These are phyloP conservation scores for Seminavis robusta DNA, from an alignment of 108 stramenopile species.

Conservation along the genomic window DNA sequence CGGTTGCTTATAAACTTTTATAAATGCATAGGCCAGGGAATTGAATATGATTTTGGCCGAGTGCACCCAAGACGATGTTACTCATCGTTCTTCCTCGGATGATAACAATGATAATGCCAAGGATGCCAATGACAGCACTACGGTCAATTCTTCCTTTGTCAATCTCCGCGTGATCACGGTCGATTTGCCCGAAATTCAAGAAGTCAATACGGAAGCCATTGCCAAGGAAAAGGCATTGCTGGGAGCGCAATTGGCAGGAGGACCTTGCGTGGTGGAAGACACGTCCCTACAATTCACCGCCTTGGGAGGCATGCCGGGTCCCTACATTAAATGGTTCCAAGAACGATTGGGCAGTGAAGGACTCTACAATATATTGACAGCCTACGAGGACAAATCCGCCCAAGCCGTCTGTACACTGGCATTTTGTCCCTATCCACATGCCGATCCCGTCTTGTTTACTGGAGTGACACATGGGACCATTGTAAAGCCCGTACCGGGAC, in stretches of 20 bases:
- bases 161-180: slow-evolving; percentile 71
- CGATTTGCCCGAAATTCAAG: slow-evolving; percentile 90
- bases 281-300: slow-evolving; percentile 94
- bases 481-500: slow-evolving; percentile 77
- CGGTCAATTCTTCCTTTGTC: slow-evolving; percentile 39
- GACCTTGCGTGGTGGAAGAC: slow-evolving; percentile 96
- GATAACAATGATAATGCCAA: no score
- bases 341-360: slow-evolving; percentile 79
- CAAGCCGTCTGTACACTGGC: slow-evolving; percentile 97
- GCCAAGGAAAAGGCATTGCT: slow-evolving; percentile 88
- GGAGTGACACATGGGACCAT: slow-evolving; percentile 83
- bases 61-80: slow-evolving; percentile 20
- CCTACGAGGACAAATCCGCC: slow-evolving; percentile 94
- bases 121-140: slow-evolving; percentile 23
- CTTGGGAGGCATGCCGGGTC: slow-evolving; percentile 97
- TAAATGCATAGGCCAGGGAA: slow-evolving; percentile 38
- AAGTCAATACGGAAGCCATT: slow-evolving; percentile 80
- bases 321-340: slow-evolving; percentile 99
- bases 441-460: slow-evolving; percentile 91
- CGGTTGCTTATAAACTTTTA: not conserved
- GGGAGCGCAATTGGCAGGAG: slow-evolving; percentile 78
- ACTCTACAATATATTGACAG: slow-evolving; percentile 85
- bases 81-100: slow-evolving; percentile 11
- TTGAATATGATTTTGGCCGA: slow-evolving; percentile 71
- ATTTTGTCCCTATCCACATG: slow-evolving; percentile 92